A percentile compares a stretch with the other conserved stretches of the same genome.
Conservation (phyloP, 257 asterid species). For the Orobanche coerulescens region DNA sequence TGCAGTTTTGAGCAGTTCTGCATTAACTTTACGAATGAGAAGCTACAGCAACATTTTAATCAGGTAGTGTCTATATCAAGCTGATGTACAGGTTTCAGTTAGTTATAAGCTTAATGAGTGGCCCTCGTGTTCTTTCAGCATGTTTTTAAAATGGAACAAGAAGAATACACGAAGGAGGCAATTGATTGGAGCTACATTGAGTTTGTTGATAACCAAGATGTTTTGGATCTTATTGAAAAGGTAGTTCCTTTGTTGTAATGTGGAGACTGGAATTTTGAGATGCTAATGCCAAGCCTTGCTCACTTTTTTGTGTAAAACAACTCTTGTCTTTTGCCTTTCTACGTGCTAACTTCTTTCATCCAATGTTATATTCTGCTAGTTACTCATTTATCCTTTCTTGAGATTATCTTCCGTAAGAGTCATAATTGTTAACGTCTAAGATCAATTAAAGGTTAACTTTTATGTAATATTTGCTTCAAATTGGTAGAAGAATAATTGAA, state of each 20-base stretch:
- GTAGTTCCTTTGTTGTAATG: slow-evolving; percentile 29
- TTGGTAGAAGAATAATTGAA: not conserved
- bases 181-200: slow-evolving; percentile 97
- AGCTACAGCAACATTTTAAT: slow-evolving; percentile 95
- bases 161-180: slow-evolving; percentile 89
- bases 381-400: not conserved
- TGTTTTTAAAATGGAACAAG: slow-evolving; percentile 98
- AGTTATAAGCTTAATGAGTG: slow-evolving; percentile 24
- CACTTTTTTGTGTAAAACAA: not conserved
- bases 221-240: slow-evolving; percentile 95
- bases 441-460: not conserved
- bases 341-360: slow-evolving; percentile 3
- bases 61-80: slow-evolving; percentile 47
- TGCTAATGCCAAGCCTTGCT: slow-evolving; percentile 10
- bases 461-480: not conserved
- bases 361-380: not conserved
- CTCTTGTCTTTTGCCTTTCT: not conserved
- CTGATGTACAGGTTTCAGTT: slow-evolving; percentile 8
- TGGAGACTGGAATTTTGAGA: not conserved
- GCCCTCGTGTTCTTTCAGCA: slow-evolving; percentile 53
- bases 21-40: slow-evolving; percentile 93
- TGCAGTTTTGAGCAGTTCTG: slow-evolving; percentile 98
- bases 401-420: slow-evolving; percentile 12
- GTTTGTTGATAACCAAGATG: slow-evolving; percentile 97
- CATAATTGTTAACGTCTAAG: not conserved